Percentiles rank a stretch among this genome's conserved stretches.
Conservation (phyloP, 1,139 yeast genomes). For the Spencermartinsiella ligniputridi region DNA sequence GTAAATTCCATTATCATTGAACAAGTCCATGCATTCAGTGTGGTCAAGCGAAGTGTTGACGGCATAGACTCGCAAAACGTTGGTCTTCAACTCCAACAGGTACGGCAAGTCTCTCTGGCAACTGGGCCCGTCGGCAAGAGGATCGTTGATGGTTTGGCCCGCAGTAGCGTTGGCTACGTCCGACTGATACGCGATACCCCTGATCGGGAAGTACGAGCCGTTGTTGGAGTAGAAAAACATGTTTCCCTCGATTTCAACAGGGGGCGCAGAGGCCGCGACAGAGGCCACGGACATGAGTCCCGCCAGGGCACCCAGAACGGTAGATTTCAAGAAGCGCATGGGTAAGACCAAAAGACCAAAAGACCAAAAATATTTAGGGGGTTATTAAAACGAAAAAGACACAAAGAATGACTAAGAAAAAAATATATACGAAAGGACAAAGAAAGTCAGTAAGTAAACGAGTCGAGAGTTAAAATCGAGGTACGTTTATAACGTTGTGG, state of each 20-base stretch:
- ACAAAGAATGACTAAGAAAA: no score
- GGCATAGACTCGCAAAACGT: slow-evolving; percentile 84
- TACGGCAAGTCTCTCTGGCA: slow-evolving; percentile 73
- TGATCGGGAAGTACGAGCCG: slow-evolving; percentile 77
- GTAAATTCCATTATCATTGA: slow-evolving; percentile 91
- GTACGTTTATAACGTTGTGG: no score
- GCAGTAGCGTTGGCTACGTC: slow-evolving; percentile 42
- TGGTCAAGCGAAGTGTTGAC: slow-evolving; percentile 78
- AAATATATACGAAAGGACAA: no score
- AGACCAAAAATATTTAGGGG: no score
- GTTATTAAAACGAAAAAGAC: no score
- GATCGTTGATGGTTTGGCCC: slow-evolving; percentile 51
- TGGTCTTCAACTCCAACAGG: slow-evolving; percentile 70
- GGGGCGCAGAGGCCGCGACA: slow-evolving; percentile 23
- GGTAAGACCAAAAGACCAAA: no score
- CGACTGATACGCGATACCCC: slow-evolving; percentile 75
- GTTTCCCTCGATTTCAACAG: slow-evolving; percentile 38
- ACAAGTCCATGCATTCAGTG: slow-evolving; percentile 81
- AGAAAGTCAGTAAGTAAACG: no score
- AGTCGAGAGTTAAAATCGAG: no score
- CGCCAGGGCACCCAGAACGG: not conserved
- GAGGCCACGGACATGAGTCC: slow-evolving; percentile 18
- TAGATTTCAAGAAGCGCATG: not conserved
- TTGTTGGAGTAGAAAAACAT: slow-evolving; percentile 76
- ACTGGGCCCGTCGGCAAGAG: slow-evolving; percentile 59